Percentiles rank a stretch among this genome's conserved stretches.
Evolutionary conservation across 2,329 filamentous ascomycete species (phyloP).

Genomic region (Oidium heveae): DNA sequence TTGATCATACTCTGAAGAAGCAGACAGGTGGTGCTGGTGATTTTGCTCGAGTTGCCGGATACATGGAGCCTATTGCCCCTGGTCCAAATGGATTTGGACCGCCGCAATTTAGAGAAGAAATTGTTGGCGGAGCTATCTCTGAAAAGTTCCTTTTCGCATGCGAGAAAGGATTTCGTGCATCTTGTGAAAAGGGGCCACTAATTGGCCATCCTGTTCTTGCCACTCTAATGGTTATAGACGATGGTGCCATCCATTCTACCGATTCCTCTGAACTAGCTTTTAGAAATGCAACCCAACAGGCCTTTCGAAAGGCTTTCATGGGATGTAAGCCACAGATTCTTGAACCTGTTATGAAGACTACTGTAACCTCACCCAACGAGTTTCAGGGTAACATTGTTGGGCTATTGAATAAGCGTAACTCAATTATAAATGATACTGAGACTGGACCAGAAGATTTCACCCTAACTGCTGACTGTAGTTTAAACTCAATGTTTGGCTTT

Average conservation of each 20-base stretch:
- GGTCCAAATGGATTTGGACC: conserved; percentile 24
- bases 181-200: conserved; percentile 67
- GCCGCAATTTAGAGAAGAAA: conserved; percentile 68
- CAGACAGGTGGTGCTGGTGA: conserved; percentile 91
- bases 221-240: conserved; percentile 73
- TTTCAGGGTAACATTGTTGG: conserved; percentile 94
- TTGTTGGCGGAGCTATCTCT: conserved; percentile 71
- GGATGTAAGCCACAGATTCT: conserved; percentile 62
- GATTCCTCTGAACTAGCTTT: conserved; percentile 96
- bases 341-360: conserved; percentile 95
- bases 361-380: conserved; percentile 83
- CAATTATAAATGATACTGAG: conserved; percentile 86
- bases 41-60: conserved; percentile 78
- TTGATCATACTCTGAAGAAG: conserved; percentile 85
- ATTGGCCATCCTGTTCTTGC: conserved; percentile 86
- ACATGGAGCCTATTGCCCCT: conserved; percentile 52
- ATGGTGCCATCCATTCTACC: conserved; percentile 90
- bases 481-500: conserved; percentile 98
- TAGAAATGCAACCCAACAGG: conserved; percentile 81
- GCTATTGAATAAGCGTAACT: conserved; percentile 87
- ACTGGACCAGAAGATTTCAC: conserved; percentile 87
- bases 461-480: conserved; percentile 67
- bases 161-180: conserved; percentile 73
- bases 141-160: conserved; percentile 93
- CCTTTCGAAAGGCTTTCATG: conserved; percentile 81